phyloP scores from a whole-genome alignment of 495 filamentous ascomycete species.

The Trichoderma gamsii region DNA sequence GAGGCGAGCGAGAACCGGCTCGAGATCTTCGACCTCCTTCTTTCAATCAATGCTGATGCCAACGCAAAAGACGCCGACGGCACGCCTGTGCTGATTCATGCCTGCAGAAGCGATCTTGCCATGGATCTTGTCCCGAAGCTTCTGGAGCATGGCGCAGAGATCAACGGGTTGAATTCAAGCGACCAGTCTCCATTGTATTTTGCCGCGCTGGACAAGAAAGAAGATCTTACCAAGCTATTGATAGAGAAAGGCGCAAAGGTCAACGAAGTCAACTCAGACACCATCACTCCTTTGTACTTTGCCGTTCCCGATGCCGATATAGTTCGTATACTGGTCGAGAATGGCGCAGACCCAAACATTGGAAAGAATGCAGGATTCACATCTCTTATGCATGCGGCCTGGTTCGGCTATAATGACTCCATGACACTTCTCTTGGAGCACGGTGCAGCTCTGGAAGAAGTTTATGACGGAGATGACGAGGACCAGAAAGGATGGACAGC shows the following conservation, averaged over 20 bases:
- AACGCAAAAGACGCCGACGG: background rate
- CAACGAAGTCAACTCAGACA: background rate
- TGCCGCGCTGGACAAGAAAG: background rate
- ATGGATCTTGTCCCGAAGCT: background rate
- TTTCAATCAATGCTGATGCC: background rate
- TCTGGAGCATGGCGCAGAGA: background rate
- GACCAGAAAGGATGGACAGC: slow-evolving; percentile 12
- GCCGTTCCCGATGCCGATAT: slow-evolving; percentile 1
- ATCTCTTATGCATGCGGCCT: slow-evolving; percentile 14
- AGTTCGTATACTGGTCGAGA: slow-evolving; percentile 16
- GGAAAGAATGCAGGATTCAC: slow-evolving; percentile 5
- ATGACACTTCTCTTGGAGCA: slow-evolving; percentile 19
- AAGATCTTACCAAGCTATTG: background rate
- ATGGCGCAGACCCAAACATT: slow-evolving; percentile 13
- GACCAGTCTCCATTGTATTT: background rate
- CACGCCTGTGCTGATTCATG: background rate
- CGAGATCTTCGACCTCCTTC: background rate
- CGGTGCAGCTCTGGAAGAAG: slow-evolving; percentile 12
- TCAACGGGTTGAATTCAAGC: background rate
- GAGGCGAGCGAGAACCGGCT: background rate
- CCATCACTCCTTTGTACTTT: background rate
- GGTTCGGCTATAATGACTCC: background rate
- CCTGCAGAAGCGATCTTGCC: background rate
- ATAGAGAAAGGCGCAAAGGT: background rate
- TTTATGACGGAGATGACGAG: slow-evolving; percentile 15